Base-by-base conservation (phyloP, 2,329 filamentous ascomycete species). In the Aspergillus puulaauensis region DNA sequence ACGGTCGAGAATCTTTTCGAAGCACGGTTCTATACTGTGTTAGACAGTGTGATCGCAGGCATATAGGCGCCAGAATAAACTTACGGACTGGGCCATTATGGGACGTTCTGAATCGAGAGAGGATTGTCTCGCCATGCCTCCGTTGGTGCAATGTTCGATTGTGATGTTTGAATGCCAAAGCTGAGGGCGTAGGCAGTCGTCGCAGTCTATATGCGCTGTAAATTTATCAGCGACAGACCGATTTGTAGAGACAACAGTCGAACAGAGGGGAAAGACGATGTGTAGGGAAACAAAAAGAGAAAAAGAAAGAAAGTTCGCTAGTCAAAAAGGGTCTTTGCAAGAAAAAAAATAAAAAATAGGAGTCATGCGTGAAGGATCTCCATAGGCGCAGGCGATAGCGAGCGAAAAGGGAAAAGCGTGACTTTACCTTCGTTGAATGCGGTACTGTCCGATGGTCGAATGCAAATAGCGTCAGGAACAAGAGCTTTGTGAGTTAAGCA, bases 1-100 rank as follows among this genome's bases (percentile, higher is more conserved):
- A 82, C 78, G 45, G 80, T 82, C 54, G 81, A 83, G 71, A 79
- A 82, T 62, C 82, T 78, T 64, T 79, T 79, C 35, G 82, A 83
- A 58, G 73, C 75, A 62, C 79, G 79, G 60, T 80, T 80, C 66
- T 79, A 76, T 17, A 59, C 41, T 44, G n/a, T 9, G 19, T 65
- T 49, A 61, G 54, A 61, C 4, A 23, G 11, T n/a, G n/a, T 21
- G 35, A 40, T 33, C 21, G 27, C 21, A 50, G 27, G 35, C 37
- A 37, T 12, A 4, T 19, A 19, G 19, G 7, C 31, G 33, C 23
- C 9, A 52, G 56, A 59, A 50, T 49, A 52, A 52, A 61, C 70
- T 61, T 78, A 84, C 82, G 59, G 79, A 81, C 46, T 79, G 77
- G 45, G 80, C 75, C 79, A 84, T 82, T 60, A 84, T 84, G 50